Base-by-base conservation (phyloP, 805 yeast genomes). In the Ogataea populi-albae region DNA sequence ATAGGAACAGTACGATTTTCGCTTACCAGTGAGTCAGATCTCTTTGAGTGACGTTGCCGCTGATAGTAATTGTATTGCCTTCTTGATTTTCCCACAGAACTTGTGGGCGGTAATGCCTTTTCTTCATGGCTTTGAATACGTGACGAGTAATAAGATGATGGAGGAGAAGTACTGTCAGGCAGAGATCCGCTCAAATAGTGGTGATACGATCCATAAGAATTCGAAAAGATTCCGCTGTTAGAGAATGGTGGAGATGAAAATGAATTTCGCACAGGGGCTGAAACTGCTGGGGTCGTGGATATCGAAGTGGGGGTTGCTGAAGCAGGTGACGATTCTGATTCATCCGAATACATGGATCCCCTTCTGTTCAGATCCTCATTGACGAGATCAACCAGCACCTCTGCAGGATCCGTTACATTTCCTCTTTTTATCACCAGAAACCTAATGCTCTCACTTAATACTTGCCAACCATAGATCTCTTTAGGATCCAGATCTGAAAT, bases 401-500 rank as follows among this genome's bases (percentile, higher is more conserved):
- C 84, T 6, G 65, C 65, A 6, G 79, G 70, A 47, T 72, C 78
- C 26, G 62, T 61, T 8, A 79, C 55, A 41, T 71, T 72, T 2
- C 74, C 59, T 44, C 72, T 72, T 39, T 75, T 68, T 18, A 80
- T 61, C 3, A 76, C 75, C 36, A 79, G 60, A 27, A 77, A 73
- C 36, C 79, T 63, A 24, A 79, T 59, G 39, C 64, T 72, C 34
- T 75, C 79, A 41, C 81, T 65, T 22, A 79, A 50, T 11, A 58
- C 48, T 49, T 78, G 68, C 86, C 86, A 79, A 2, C 86, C 86
- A 54, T 65, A 78, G 7, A 80, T 64, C 42, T 78, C 82, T 41
- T 77, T 75, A 14, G 83, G 81, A 43, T 77, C 83, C 40, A 77
- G 63, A 38, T 77, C 82, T 18, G 66, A 64, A 3, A 80, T 55